Evolutionary conservation across 352 stramenopile genomes (phyloP).

Genomic region (Phytophthora pinifolia): DNA sequence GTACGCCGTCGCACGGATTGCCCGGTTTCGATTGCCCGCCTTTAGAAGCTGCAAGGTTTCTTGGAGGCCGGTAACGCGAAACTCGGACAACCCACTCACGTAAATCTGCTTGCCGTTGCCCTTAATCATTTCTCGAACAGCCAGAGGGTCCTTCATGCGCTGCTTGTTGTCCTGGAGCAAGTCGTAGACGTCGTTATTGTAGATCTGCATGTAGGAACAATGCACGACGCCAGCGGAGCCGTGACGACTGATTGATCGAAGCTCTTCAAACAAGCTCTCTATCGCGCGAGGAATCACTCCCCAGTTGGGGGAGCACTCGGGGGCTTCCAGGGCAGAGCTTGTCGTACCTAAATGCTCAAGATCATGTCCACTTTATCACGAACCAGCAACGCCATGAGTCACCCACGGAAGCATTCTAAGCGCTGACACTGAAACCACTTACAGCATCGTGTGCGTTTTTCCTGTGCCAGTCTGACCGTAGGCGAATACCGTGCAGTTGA

Average conservation of each 20-base stretch:
- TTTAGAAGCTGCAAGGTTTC: conserved; percentile 83
- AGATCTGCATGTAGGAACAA: conserved; percentile 93
- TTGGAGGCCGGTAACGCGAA: conserved; percentile 74
- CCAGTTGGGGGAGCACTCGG: conserved; percentile 28
- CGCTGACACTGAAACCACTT: conserved; percentile 10
- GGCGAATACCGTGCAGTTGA: conserved; percentile 92
- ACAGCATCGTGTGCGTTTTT: conserved; percentile 92
- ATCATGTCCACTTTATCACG: conserved; percentile 44
- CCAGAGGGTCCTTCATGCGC: conserved; percentile 51
- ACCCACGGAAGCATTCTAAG: neutral
- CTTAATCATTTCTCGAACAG: conserved; percentile 71
- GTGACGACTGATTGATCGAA: conserved; percentile 45
- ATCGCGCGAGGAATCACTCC: conserved; percentile 88
- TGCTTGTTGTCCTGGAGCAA: conserved; percentile 66
- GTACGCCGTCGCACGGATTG: conserved; percentile 84
- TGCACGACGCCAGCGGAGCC: conserved; percentile 73
- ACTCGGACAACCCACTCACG: conserved; percentile 90
- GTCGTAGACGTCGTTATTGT: conserved; percentile 86
- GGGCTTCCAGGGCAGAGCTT: neutral
- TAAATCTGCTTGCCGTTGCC: conserved; percentile 86
- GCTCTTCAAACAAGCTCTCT: conserved; percentile 80
- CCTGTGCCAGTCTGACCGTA: conserved; percentile 91
- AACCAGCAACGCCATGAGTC: conserved; percentile 5
- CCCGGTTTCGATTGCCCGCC: conserved; percentile 80
- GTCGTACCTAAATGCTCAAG: conserved; percentile 43